phyloP scores from a whole-genome alignment of 169 alveolate genomes.

The Plasmodium chabaudi region DNA sequence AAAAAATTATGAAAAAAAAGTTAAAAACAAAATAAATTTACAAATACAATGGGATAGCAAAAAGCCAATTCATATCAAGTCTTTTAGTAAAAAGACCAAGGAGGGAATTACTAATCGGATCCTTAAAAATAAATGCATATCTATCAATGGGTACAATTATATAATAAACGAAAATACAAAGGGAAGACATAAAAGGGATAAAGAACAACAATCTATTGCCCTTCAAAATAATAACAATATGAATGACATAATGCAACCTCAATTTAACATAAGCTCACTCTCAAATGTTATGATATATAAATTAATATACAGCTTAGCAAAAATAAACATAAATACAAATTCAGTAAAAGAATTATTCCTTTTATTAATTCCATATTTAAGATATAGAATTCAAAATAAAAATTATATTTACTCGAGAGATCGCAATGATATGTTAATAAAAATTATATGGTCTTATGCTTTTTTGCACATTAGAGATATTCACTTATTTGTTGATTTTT shows the following conservation, averaged over 20 bases:
- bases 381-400: constrained; percentile 36
- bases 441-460: constrained; percentile 67
- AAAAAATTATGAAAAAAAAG: constrained; percentile 22
- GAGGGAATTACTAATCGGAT: neutral
- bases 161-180: neutral
- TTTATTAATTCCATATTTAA: constrained; percentile 40
- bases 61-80: constrained; percentile 21
- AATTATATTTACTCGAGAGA: constrained; percentile 37
- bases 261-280: constrained; percentile 22
- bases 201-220: neutral
- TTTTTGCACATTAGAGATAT: constrained; percentile 34
- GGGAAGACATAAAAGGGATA: neutral
- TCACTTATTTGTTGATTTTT: constrained; percentile 44
- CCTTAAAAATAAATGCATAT: neutral
- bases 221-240: neutral
- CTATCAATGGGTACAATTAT: neutral
- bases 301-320: constrained; percentile 38
- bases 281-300: constrained; percentile 67
- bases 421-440: constrained; percentile 27
- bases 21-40: constrained; percentile 8
- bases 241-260: neutral
- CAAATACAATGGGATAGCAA: neutral
- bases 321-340: constrained; percentile 22
- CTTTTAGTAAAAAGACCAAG: neutral
- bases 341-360: constrained; percentile 17